Percentiles rank a stretch among this genome's conserved stretches.
These are phyloP conservation scores for Thalassia testudinum DNA, from an alignment of 116 monocot species.

Conservation along the genomic window DNA sequence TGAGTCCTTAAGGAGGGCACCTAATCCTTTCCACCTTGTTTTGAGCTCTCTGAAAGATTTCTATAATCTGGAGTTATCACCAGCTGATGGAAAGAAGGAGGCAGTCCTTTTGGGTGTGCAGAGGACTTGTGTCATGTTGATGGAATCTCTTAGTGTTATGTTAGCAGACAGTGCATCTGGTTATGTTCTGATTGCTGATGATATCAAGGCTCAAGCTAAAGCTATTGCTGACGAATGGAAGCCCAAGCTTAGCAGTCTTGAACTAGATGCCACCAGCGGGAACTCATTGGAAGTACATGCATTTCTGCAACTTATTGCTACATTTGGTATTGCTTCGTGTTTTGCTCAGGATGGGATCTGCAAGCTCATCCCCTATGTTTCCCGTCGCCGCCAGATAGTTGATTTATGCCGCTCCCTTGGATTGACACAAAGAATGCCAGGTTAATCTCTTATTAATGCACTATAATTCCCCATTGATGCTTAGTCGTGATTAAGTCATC, in stretches of 20 bases:
- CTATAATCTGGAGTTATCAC: conserved; percentile 48
- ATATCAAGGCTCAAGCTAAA: conserved; percentile 48
- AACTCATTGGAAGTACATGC: conserved; percentile 86
- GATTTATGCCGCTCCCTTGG: conserved; percentile 73
- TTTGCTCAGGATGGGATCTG: conserved; percentile 61
- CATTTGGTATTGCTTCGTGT: conserved; percentile 54
- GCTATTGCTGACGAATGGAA: conserved; percentile 66
- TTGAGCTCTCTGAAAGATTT: conserved; percentile 73
- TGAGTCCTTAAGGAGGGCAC: conserved; percentile 38
- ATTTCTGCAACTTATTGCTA: conserved; percentile 86
- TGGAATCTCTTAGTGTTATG: conserved; percentile 68
- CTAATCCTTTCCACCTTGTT: conserved; percentile 51
- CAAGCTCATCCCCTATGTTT: conserved; percentile 77
- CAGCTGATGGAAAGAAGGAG: conserved; percentile 79
- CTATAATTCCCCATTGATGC: too few relatives aligned
- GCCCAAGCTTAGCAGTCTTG: conserved; percentile 53
- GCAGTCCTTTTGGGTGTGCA: conserved; percentile 63
- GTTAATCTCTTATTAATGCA: conserved; percentile 10
- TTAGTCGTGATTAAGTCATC: too few relatives aligned
- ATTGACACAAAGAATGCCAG: conserved; percentile 63
- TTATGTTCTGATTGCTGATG: conserved; percentile 6
- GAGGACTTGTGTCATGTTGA: conserved; percentile 87
- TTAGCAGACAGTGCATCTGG: conserved; percentile 8
- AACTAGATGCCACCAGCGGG: conserved; percentile 46
- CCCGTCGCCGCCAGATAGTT: conserved; percentile 60